Evolutionary conservation across 2,329 filamentous ascomycete genomes (phyloP), one percentile per base, ranked within the genome.

Genomic region (Pseudopithomyces maydicus): DNA sequence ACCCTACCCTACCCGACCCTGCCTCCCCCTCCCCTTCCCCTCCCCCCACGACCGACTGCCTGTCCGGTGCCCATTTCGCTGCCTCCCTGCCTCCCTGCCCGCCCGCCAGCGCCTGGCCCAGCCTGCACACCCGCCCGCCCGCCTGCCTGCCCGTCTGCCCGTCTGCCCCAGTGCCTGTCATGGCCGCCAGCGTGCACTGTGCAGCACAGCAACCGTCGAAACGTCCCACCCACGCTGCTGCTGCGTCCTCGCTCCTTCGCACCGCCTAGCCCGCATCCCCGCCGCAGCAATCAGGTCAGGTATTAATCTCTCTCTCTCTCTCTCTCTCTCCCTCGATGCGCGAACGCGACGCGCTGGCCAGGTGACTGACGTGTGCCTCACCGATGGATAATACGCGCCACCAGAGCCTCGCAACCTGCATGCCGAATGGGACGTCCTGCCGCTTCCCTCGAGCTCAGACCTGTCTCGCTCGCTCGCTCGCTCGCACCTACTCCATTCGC

Each of bases 331-430:
- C 42, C 19, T 26, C 23, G 43, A 23, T 15, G 43, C 43, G 26
- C 23, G 43, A 39, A 41, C 17, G 17, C 15, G 22, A 39, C 36
- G 47, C 47, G 36, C 19, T 42, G 48, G 36, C 36, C 47, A 43
- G 32, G 23, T 51, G 38, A 33, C 22, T 51, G 38, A 33, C 22
- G 20, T 50, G 35, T 36, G 12, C 7, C 48, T 42, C 38, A 51
- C 48, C 48, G 38, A 33, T 51, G 48, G 48, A 11, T 51, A 33
- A 42, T 51, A 5, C 42, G 38, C 46, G 20, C 20, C 33, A 49
- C n/a, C 46, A 5, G 38, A 35, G 4, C 2, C 33, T 22, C 33
- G 15, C 19, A 22, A 35, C 19, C n/a, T 23, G 36, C 23, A 38
- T 17, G 38, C 38, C 48, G 26, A 51, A 51, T 50, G 23, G 48